Base-by-base conservation (phyloP, 2,329 filamentous ascomycete genomes). In the Colletotrichum tropicale region DNA sequence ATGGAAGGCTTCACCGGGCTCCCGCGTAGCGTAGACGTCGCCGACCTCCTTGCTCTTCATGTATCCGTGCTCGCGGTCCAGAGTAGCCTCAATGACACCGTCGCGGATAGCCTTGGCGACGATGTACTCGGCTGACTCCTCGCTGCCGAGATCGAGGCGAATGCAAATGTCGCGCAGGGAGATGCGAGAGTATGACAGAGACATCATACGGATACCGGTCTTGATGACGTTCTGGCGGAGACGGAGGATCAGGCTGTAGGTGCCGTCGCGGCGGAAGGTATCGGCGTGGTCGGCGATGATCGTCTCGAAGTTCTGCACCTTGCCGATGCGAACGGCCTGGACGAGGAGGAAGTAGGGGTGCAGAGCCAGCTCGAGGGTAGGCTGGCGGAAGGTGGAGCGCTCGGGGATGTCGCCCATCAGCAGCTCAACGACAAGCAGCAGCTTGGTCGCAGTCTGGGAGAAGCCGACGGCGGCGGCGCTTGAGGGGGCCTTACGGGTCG, bases 191-290 rank as follows among this genome's bases (percentile, higher is more conserved):
- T 99, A 99, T 24, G 96, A 98, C 78, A 99, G 89, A 55, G 96
- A 98, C 92, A 99, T 98, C 96, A 98, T 98, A 80, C 97, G 95
- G 78, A 99, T 98, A 79, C 97, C 97, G 5, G 97, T 99, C 90
- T 98, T 98, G 92, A 99, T 98, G 82, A 99, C 97, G 83, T 99
- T 99, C 86, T 99, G 97, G 80, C 97, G 93, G 77, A 99, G 90
- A 77, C 97, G 96, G 78, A 98, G 91, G 81, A 98, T 98, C 74
- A 99, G 90, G 13, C 96, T 98, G 88, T 98, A 98, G 24, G 96
- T 98, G 73, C 95, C 95, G 83, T 99, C 97, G 79, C 94, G 94
- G 82, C 95, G 94, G 93, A 98, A 99, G 13, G 93, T 93, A 60
- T 94, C 92, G 74, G 93, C 93, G 83, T 98, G 93, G 66, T 93